Percentiles rank a stretch among this genome's conserved stretches.
Conservation (phyloP, 352 stramenopile species). For the Paralagenidium karlingii region DNA sequence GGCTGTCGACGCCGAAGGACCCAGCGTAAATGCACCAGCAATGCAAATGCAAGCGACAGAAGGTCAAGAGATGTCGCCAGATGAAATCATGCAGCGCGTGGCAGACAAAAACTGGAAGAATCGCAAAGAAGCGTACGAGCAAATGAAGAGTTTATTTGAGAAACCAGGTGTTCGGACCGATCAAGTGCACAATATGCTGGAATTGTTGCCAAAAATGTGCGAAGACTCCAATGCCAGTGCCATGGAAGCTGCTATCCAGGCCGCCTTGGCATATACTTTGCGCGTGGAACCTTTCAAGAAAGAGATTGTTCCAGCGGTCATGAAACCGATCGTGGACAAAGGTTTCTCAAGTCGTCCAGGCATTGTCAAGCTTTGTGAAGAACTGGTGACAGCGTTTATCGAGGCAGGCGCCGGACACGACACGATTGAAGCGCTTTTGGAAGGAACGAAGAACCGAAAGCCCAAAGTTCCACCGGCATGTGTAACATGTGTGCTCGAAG, state of each 20-base stretch:
- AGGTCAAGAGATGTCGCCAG: too few relatives aligned
- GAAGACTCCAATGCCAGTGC: conserved; percentile 72
- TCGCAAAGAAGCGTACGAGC: conserved; percentile 69
- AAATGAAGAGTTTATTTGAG: conserved; percentile 55
- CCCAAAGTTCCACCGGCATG: conserved; percentile 75
- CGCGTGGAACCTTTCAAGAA: conserved; percentile 59
- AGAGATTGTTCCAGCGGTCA: conserved; percentile 41
- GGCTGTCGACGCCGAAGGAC: too few relatives aligned
- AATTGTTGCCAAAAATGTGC: conserved; percentile 69
- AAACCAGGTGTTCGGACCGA: conserved; percentile 20
- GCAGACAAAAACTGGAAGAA: conserved; percentile 82
- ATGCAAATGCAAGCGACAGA: too few relatives aligned
- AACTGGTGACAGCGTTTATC: conserved; percentile 62
- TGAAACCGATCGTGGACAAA: conserved; percentile 74
- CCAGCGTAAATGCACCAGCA: too few relatives aligned
- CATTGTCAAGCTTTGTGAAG: conserved; percentile 67
- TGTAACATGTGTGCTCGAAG: conserved; percentile 43
- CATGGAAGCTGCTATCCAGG: conserved; percentile 63
- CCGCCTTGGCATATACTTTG: conserved; percentile 56
- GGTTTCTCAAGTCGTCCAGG: conserved; percentile 65
- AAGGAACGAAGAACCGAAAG: conserved; percentile 82
- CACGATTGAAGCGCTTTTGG: conserved; percentile 52
- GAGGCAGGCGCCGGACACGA: conserved; percentile 62
- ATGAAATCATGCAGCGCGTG: conserved; percentile 36
- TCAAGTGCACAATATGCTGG: conserved; percentile 32